Base-by-base conservation (phyloP, 2,329 filamentous ascomycete species). In the Cladorrhinum sp. region DNA sequence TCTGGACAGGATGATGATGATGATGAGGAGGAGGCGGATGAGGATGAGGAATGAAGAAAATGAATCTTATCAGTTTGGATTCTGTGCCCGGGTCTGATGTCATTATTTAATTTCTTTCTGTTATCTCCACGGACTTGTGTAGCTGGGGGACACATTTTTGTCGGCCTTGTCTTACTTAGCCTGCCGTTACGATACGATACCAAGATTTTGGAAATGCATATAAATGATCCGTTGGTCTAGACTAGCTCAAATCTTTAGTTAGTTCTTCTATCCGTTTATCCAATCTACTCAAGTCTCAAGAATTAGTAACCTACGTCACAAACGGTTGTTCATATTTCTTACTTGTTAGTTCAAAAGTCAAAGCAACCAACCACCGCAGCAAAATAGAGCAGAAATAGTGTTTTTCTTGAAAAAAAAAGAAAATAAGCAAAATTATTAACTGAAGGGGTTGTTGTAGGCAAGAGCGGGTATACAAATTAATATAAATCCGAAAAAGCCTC, bases 1-100 rank as follows among this genome's bases (percentile, higher is more conserved):
- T 79, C 77, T 38, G 79, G 79, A 55, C 78, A 79, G 48, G 78
- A 79, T 75, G 57, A 64, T 5, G 45, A 29, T 16, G 41, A 45
- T 13, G 41, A 57, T 20, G 60, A 59, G 5, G 52, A 45, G 8
- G 54, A 55, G 10, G 41, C 51, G 16, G 59, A 16, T 4, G 41
- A 45, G 16, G 41, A 45, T 3, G 41, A 45, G 3, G 41, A 20
- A 22, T 3, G 20, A 22, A 18, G 41, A 45, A 10, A 16, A 10
- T 10, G 4, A 5, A 49, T 18, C 36, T 24, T 36, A 29, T 4
- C 24, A 7, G 48, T 57, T 48, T 8, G 36, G 36, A 13, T 41
- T 16, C 10, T 3, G 29, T 32, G 7, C 13, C 29, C 13, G 29
- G 29, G 13, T 32, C 6, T 32, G 29, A 13, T 32, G 7, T 13